Evolutionary conservation across 202 grass and related monocot species (phyloP).

Genomic region (Carex arenaria): DNA sequence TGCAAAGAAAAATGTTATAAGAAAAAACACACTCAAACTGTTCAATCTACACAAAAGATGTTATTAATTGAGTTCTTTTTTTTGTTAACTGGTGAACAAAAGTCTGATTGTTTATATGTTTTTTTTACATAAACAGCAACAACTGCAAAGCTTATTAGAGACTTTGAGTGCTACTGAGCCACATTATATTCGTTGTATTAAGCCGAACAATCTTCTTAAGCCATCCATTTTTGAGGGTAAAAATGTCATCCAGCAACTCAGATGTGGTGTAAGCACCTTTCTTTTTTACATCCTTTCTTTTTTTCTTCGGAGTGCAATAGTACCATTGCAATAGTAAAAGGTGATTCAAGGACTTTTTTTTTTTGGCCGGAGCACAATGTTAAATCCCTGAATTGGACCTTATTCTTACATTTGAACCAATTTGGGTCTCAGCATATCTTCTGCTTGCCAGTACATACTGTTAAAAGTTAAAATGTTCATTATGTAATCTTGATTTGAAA

Average conservation of each 20-base stretch:
- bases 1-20: no score
- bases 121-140: conserved; percentile 64
- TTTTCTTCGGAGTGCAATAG: not conserved
- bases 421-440: not conserved
- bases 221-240: conserved; percentile 90
- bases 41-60: conserved; percentile 6
- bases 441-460: not conserved
- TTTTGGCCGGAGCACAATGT: not conserved
- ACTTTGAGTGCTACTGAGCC: conserved; percentile 84
- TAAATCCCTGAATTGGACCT: not conserved
- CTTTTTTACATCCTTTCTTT: conserved; percentile 31
- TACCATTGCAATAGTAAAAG: not conserved
- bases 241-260: conserved; percentile 87
- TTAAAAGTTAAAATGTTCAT: not conserved
- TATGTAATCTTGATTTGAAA: not conserved
- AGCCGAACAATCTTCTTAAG: conserved; percentile 93
- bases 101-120: conserved; percentile 24
- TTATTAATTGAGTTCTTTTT: not conserved
- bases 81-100: not conserved
- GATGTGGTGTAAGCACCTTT: conserved; percentile 65
- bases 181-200: conserved; percentile 89
- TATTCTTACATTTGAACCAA: not conserved
- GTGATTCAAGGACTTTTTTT: not conserved
- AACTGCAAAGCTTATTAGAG: conserved; percentile 87
- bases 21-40: not conserved